Conservation (phyloP, 2,329 filamentous ascomycete species). For the Apiospora saccharicola region DNA sequence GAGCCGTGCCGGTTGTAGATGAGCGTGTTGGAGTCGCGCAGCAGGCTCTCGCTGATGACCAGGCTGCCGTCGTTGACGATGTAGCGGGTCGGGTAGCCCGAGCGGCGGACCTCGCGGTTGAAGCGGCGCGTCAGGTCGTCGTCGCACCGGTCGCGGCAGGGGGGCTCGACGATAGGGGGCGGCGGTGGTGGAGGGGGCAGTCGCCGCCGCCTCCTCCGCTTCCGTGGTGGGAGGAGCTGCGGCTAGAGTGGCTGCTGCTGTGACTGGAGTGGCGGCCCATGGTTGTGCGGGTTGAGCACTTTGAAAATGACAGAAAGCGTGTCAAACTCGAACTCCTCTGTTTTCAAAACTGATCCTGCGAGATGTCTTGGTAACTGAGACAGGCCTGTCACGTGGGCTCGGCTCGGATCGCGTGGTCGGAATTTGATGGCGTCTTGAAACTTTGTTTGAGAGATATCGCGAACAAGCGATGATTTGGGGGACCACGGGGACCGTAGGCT, state of each 20-base stretch:
- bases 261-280: conserved; percentile 4
- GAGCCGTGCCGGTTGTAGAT: conserved; percentile 40
- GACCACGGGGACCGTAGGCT: neutral
- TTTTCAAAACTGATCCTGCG: neutral
- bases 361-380: neutral
- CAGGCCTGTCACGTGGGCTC: neutral
- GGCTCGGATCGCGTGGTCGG: neutral
- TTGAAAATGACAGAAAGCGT: too few relatives aligned
- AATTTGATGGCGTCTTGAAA: neutral
- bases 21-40: conserved; percentile 35
- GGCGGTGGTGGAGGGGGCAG: neutral
- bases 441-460: neutral
- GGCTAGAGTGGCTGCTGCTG: neutral
- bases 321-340: neutral
- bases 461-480: neutral
- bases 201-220: neutral
- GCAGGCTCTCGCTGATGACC: conserved; percentile 33
- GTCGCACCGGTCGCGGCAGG: conserved; percentile 27
- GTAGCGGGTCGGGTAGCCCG: conserved; percentile 33
- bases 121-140: conserved; percentile 33
- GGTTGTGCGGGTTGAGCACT: neutral
- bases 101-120: conserved; percentile 25
- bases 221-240: neutral
- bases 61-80: conserved; percentile 41
- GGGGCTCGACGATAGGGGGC: neutral